Percentiles rank a stretch among this genome's conserved stretches.
Conservation (phyloP, 441 rosid species). For the Arabidopsis hybrid region DNA sequence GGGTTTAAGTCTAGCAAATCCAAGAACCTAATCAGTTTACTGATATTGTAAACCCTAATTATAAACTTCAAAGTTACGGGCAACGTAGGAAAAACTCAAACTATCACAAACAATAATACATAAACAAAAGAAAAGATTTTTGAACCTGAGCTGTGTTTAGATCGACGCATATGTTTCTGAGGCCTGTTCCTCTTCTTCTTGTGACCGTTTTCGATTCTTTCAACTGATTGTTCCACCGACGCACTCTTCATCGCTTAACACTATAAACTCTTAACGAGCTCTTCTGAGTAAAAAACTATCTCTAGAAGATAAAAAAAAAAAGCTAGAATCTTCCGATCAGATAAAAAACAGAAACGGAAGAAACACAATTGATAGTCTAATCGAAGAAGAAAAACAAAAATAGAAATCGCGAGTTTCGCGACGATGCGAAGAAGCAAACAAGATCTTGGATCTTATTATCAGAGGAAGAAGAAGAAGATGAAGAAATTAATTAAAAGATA, state of each 20-base stretch:
- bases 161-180: constrained; percentile 73
- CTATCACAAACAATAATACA: background rate
- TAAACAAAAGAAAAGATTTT: background rate
- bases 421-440: constrained; percentile 5
- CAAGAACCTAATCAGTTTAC: too few species aligned
- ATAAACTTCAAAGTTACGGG: too few species aligned
- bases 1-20: too few species aligned
- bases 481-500: background rate
- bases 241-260: constrained; percentile 47
- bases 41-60: too few species aligned
- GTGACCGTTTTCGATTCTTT: constrained; percentile 61
- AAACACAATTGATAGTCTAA: background rate
- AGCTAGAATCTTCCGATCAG: constrained; percentile 63
- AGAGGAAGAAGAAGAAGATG: constrained; percentile 13
- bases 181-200: constrained; percentile 63
- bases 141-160: constrained; percentile 62
- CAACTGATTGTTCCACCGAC: constrained; percentile 53
- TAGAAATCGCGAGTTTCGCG: constrained; percentile 8
- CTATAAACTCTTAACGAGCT: background rate
- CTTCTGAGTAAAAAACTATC: background rate
- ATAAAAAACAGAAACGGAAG: constrained; percentile 29
- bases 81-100: too few species aligned
- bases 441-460: constrained; percentile 22
- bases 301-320: background rate
- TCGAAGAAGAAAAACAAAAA: background rate